phyloP scores from a whole-genome alignment of 306 rosid genomes.

The Alnus rubra region DNA sequence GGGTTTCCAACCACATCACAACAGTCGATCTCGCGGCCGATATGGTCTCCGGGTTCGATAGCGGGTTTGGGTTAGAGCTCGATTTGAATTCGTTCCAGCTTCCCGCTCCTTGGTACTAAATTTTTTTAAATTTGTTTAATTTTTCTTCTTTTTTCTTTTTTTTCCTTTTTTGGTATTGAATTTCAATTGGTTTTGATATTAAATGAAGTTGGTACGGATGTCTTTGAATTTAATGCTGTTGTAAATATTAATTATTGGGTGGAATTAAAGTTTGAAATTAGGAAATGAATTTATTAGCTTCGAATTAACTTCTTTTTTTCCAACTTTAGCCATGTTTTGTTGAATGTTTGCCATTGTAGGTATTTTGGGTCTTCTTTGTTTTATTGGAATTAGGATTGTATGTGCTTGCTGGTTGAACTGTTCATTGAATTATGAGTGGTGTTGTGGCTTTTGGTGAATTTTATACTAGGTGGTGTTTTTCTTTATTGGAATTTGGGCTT shows the following conservation, averaged over 20 bases:
- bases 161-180: background rate
- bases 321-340: background rate
- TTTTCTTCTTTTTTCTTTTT: background rate
- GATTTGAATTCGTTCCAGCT: constrained; percentile 50
- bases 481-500: constrained; percentile 10
- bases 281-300: background rate
- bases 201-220: constrained; percentile 3
- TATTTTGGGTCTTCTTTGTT: background rate
- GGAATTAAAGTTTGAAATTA: constrained; percentile 3
- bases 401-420: background rate
- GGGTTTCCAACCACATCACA: constrained; percentile 25
- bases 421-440: too few species aligned
- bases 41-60: constrained; percentile 37
- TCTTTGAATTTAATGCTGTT: constrained; percentile 6
- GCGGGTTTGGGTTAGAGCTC: constrained; percentile 24
- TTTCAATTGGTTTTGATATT: constrained; percentile 11
- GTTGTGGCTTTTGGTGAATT: background rate
- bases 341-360: background rate
- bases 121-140: background rate
- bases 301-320: background rate
- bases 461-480: background rate
- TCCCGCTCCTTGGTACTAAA: constrained; percentile 77
- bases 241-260: background rate
- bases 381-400: constrained; percentile 19
- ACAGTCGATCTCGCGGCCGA: constrained; percentile 32